Conservation (phyloP, 75 land plant species). For the Pinus taeda region DNA sequence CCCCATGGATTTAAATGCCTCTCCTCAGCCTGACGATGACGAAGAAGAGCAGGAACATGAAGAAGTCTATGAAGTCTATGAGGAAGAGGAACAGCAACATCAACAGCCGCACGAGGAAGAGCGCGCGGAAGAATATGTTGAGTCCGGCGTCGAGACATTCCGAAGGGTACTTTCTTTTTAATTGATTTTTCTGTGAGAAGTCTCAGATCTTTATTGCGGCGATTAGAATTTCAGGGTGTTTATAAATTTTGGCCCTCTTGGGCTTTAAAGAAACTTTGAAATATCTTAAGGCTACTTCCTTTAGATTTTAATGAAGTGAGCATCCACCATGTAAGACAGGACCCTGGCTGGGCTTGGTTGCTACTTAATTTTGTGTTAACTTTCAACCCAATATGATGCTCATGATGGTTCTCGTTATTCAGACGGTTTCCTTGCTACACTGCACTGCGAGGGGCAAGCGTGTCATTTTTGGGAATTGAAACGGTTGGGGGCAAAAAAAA, state of each 20-base stretch:
- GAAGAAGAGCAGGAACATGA: constrained; percentile 24
- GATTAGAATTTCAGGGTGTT: background rate
- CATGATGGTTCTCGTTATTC: too few relatives aligned
- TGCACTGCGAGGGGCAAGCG: too few relatives aligned
- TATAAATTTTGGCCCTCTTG: background rate
- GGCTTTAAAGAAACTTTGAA: background rate
- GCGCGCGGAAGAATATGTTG: constrained; percentile 15
- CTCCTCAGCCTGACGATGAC: constrained; percentile 69
- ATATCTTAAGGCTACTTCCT: background rate
- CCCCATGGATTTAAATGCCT: constrained; percentile 69
- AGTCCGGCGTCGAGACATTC: constrained; percentile 51
- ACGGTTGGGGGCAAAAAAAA: too few relatives aligned
- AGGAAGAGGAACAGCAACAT: constrained; percentile 21
- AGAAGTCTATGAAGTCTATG: background rate
- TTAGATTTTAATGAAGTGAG: background rate
- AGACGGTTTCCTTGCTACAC: too few relatives aligned
- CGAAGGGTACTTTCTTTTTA: constrained; percentile 41
- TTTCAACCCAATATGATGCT: too few relatives aligned
- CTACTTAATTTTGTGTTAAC: too few relatives aligned
- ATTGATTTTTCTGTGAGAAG: background rate
- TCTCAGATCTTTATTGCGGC: background rate
- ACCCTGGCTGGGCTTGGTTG: too few relatives aligned
- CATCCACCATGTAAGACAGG: too few relatives aligned
- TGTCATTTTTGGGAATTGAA: too few relatives aligned
- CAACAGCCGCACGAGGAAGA: background rate